Base-by-base conservation (phyloP, 1,139 yeast genomes). In the Trichomonascaceae sp. region DNA sequence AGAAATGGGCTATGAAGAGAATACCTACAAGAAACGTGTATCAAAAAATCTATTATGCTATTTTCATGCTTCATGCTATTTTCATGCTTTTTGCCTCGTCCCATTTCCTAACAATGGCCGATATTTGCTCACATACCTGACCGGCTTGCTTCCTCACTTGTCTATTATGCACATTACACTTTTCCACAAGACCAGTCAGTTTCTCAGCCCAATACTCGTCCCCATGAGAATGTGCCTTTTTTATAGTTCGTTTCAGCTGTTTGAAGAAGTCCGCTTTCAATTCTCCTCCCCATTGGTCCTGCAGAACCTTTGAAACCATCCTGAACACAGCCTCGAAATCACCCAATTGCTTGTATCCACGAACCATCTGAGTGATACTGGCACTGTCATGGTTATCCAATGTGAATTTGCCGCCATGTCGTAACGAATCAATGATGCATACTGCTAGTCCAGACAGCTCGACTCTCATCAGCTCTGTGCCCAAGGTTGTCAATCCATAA, bases 401-500 rank as follows among this genome's bases (percentile, higher is more conserved):
- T 2, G 61, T 52, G 44, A 62, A 55, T n/a, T 50, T 38, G n/a
- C 52, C 54, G 3, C 54, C 55, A n/a, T 51, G 51, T 32, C 63
- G 52, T n/a, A 55, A 50, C 1, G 59, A 57, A 51, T 62, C 66
- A 38, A 60, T 55, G 30, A 62, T 30, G 3, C 45, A 51, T 20
- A 57, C 24, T 1, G 64, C 65, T 27, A 50, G 53, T 12, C 49
- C 48, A 36, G 52, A 54, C 45, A 57, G 57, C 18, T 52, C 49
- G 50, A 56, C 55, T 38, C 49, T 41, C 43, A 60, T 53, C 17
- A 60, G 50, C 50, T 61, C 61, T 10, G 52, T 52, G 7, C 58
- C 64, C n/a, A 63, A 45, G 15, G 47, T 41, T 2, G 63, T 56
- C 13, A 61, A 49, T 12, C 52, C 57, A 19, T 58, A 48, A 7